phyloP scores from a whole-genome alignment of 495 filamentous ascomycete species.

The Neurospora terricola region DNA sequence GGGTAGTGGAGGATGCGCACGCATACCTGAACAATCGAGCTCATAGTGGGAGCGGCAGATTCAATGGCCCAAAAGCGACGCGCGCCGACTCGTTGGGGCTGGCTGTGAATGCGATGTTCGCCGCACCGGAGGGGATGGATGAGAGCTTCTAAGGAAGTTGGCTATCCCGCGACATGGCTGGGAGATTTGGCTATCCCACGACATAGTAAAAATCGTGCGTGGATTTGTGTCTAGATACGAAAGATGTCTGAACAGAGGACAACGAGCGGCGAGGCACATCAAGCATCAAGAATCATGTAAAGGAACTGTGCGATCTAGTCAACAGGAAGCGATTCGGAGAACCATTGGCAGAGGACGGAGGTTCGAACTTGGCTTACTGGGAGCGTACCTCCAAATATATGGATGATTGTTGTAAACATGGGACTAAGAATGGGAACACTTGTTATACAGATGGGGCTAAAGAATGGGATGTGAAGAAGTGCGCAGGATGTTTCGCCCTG shows the following conservation, averaged over 20 bases:
- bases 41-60: slow-evolving; percentile 15
- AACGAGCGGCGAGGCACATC: neutral
- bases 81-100: slow-evolving; percentile 12
- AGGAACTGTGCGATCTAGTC: neutral
- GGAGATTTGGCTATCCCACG: neutral
- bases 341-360: neutral
- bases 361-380: neutral
- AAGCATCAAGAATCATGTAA: neutral
- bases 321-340: neutral
- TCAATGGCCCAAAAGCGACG: slow-evolving; percentile 1
- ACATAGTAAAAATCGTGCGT: neutral
- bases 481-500: neutral
- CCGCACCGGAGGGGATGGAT: slow-evolving; percentile 14
- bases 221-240: neutral
- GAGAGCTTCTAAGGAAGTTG: slow-evolving; percentile 4
- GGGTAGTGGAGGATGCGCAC: slow-evolving; percentile 23
- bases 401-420: neutral
- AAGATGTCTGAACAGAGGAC: neutral
- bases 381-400: neutral
- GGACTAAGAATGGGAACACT: neutral
- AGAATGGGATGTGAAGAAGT: neutral
- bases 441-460: neutral
- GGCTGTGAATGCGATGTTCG: slow-evolving; percentile 11
- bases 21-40: slow-evolving; percentile 30
- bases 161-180: neutral